A percentile compares a stretch with the other conserved stretches of the same genome.
These are phyloP conservation scores for Suillus ampliporus DNA, from an alignment of 768 basidiomycete genomes.

Conservation along the genomic window DNA sequence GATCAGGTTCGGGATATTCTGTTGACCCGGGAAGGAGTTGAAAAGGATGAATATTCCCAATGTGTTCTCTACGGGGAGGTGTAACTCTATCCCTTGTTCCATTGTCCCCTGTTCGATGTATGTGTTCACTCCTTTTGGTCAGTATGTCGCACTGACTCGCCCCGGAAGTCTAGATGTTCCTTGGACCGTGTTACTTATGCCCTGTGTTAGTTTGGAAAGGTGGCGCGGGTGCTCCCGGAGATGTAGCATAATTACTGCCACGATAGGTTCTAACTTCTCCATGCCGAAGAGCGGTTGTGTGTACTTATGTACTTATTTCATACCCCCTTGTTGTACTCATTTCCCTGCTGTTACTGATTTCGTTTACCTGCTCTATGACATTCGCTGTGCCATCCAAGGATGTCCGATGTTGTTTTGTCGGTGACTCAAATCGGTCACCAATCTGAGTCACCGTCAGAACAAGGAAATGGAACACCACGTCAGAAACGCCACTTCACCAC, in stretches of 20 bases:
- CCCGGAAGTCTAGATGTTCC: not conserved
- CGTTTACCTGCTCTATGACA: not conserved
- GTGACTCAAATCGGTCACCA: no score
- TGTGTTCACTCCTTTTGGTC: not conserved
- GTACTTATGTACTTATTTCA: not conserved
- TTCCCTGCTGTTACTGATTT: not conserved
- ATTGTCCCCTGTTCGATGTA: not conserved
- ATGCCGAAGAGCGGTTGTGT: not conserved
- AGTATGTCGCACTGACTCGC: not conserved
- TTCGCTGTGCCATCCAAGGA: not conserved
- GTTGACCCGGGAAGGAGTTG: slow-evolving; percentile 65
- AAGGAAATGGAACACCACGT: not conserved
- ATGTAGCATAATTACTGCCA: no score
- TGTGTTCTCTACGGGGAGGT: slow-evolving; percentile 62
- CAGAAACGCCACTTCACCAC: not conserved
- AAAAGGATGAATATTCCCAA: slow-evolving; percentile 58
- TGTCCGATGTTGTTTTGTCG: no score
- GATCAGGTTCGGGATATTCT: slow-evolving; percentile 80
- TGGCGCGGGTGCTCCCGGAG: not conserved
- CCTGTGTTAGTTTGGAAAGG: not conserved
- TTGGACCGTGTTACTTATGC: not conserved
- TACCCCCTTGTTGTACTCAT: not conserved
- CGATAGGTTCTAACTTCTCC: not conserved
- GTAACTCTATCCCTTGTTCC: slow-evolving; percentile 11
- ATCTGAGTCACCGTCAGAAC: not conserved